phyloP scores from a whole-genome alignment of 768 basidiomycete genomes.

The Boletus tomentosulus region DNA sequence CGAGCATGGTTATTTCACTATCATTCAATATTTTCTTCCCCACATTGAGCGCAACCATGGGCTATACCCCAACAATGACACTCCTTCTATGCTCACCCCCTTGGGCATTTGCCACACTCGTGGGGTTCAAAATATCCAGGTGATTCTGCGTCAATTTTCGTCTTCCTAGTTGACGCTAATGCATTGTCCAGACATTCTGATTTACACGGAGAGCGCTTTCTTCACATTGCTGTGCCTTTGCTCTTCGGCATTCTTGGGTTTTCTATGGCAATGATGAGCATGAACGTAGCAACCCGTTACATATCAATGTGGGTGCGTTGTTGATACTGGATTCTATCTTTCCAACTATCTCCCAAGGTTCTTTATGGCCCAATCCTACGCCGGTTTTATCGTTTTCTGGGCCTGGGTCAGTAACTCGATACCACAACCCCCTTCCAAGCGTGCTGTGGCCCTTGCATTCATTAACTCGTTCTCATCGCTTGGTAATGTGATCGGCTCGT shows the following conservation, averaged over 20 bases:
- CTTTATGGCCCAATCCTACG: slow-evolving; percentile 71
- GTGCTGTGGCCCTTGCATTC: slow-evolving; percentile 80
- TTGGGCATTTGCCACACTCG: slow-evolving; percentile 58
- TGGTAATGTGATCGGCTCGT: slow-evolving; percentile 84
- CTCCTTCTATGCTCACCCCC: slow-evolving; percentile 70
- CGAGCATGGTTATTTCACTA: slow-evolving; percentile 52
- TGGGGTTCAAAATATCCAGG: slow-evolving; percentile 52
- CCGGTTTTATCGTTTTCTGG: slow-evolving; percentile 64
- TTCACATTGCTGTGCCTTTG: slow-evolving; percentile 54
- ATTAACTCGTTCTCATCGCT: slow-evolving; percentile 79
- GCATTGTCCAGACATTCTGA: slow-evolving; percentile 61
- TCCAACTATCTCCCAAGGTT: slow-evolving; percentile 43
- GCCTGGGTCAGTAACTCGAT: slow-evolving; percentile 55
- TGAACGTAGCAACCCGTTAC: slow-evolving; percentile 61
- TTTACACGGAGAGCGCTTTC: slow-evolving; percentile 62
- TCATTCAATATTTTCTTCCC: slow-evolving; percentile 83
- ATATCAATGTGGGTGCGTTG: slow-evolving; percentile 48
- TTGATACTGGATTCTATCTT: not conserved
- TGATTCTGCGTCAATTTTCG: slow-evolving; percentile 14
- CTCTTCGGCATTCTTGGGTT: slow-evolving; percentile 64
- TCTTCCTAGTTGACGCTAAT: not conserved
- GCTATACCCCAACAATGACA: slow-evolving; percentile 59
- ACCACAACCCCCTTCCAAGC: slow-evolving; percentile 80
- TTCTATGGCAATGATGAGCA: slow-evolving; percentile 57
- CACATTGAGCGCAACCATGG: slow-evolving; percentile 69